Evolutionary conservation across 2,329 filamentous ascomycete species (phyloP), one percentile per base, ranked within the genome.

Genomic region (Zopfia rhizophila): DNA sequence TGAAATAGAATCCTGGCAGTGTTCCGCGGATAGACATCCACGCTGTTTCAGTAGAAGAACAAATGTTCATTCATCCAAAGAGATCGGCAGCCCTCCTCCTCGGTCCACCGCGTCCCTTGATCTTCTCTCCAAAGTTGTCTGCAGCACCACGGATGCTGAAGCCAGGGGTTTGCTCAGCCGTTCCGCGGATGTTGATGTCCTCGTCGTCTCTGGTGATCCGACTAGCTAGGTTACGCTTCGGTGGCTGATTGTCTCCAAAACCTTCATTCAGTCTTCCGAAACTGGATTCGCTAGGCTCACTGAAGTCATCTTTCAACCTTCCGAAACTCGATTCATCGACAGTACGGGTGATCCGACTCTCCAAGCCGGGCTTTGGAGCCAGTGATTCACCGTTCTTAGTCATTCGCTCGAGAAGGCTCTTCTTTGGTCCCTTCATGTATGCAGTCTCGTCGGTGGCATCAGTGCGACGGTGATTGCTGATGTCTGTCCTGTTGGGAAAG

Each of bases 381-480:
- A 68, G 27, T 11, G 65, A 65, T 24, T 58, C 55, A 25, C 66
- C 66, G 31, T 69, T 56, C 46, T 69, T 70, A 7, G 66, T 70
- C 66, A 70, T 70, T 38, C 66, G 58, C 1, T 60, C 55, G 10
- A 68, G 47, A 19, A 70, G 45, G 10, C 62, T 66, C 12, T 58
- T 61, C 38, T 28, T 56, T 38, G 38, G n/a, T n/a, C n/a, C n/a
- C n/a, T 43, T 27, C 11, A 30, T 50, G 12, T 55, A 52, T 4
- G 52, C 52, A n/a, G 63, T 59, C 28, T 65, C 65, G 32, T 77
- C 75, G 16, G 71, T 62, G 3, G 75, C 75, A 37, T 75, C 73
- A 24, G 71, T 72, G 16, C 76, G 70, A 21, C 72, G 72, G 53
- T 79, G 75, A 38, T 75, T 74, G 53, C 67, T 69, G 56, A 65